Evolutionary conservation across 148 eudicot genomes (phyloP).

Genomic region (Arbutus unedo): DNA sequence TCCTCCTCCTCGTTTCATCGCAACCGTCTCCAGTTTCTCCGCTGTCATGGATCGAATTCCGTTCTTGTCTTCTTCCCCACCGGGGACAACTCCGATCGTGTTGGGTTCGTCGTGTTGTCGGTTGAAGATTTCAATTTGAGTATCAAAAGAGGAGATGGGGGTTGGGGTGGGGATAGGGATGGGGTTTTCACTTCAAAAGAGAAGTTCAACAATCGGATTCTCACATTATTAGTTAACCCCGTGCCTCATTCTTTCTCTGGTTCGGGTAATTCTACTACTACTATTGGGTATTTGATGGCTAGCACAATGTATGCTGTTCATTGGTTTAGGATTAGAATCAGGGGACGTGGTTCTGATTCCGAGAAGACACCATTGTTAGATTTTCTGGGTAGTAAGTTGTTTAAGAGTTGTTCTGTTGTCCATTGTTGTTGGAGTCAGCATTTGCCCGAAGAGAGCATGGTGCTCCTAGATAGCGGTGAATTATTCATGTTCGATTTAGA

Average conservation of each 20-base stretch:
- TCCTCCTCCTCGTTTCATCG: constrained; percentile 1
- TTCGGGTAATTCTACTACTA: constrained; percentile 20
- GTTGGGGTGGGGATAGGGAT: background rate
- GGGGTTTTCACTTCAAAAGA: constrained; percentile 21
- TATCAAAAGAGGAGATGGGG: constrained; percentile 20
- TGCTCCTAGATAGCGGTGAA: constrained; percentile 65
- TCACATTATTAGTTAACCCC: constrained; percentile 39
- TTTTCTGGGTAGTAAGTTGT: constrained; percentile 39
- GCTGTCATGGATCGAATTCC: constrained; percentile 25
- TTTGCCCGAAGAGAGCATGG: constrained; percentile 55
- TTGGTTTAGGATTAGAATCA: constrained; percentile 49
- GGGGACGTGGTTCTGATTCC: constrained; percentile 16
- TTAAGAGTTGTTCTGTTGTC: constrained; percentile 43
- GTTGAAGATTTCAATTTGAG: constrained; percentile 25
- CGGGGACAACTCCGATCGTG: constrained; percentile 53
- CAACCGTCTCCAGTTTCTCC: constrained; percentile 53
- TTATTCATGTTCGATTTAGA: constrained; percentile 60
- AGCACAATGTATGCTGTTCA: constrained; percentile 54
- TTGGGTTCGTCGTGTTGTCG: constrained; percentile 45
- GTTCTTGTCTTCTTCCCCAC: constrained; percentile 58
- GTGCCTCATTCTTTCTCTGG: constrained; percentile 16
- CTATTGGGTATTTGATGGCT: constrained; percentile 61
- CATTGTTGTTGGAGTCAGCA: constrained; percentile 85
- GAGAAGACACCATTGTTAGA: constrained; percentile 34
- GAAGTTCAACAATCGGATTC: constrained; percentile 42